Conservation (phyloP, 1,139 yeast species). For the Geotrichum reessii region DNA sequence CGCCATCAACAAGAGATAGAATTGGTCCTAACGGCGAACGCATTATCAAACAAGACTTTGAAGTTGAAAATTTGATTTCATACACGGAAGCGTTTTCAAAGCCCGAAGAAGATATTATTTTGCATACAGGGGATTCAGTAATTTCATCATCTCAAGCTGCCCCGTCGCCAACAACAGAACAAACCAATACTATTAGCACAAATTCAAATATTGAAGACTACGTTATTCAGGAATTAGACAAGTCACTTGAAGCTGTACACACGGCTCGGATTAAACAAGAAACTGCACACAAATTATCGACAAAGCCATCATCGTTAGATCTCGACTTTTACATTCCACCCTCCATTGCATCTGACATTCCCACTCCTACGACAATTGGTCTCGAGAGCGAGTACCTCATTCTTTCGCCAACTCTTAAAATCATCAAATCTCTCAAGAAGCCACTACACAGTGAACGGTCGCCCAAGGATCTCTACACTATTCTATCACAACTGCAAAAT, state of each 20-base stretch:
- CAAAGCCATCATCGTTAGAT: neutral
- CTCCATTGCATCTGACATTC: neutral
- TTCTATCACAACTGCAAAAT: conserved; percentile 41
- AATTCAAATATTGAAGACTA: conserved; percentile 11
- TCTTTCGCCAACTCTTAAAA: conserved; percentile 41
- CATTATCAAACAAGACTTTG: conserved; percentile 18
- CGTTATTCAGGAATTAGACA: conserved; percentile 30
- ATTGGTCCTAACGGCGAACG: conserved; percentile 14
- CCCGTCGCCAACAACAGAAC: neutral
- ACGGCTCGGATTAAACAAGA: conserved; percentile 41
- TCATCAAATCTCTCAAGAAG: conserved; percentile 41
- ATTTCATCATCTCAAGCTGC: neutral
- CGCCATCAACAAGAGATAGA: conserved; percentile 11
- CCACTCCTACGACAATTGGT: conserved; percentile 3
- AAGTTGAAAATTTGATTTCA: conserved; percentile 23
- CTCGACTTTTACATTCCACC: neutral
- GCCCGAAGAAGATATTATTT: conserved; percentile 9
- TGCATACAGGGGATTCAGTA: conserved; percentile 17
- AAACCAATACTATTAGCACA: neutral
- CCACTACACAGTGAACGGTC: conserved; percentile 34
- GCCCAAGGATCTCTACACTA: conserved; percentile 43
- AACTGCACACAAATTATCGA: conserved; percentile 46
- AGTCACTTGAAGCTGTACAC: conserved; percentile 45
- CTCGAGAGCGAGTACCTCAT: conserved; percentile 42
- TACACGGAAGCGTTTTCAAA: conserved; percentile 9